Conservation (phyloP, 2,329 filamentous ascomycete genomes). For the Beauveria pseudobassiana region DNA sequence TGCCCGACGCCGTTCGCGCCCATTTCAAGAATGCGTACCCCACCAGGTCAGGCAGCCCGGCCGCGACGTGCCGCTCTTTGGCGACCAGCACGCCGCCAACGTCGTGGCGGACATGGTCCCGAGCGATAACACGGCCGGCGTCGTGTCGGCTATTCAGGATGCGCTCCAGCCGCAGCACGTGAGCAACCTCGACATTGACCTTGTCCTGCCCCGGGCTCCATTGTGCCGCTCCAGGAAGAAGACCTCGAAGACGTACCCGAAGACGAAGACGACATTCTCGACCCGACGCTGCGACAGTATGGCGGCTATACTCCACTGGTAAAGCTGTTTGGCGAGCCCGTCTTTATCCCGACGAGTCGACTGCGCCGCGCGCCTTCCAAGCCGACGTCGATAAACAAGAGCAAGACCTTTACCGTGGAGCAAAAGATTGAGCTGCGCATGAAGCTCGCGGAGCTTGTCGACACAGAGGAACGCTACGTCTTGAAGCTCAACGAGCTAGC, state of each 20-base stretch:
- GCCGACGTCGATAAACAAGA: constrained; percentile 71
- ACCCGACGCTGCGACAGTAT: constrained; percentile 62
- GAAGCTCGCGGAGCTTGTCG: constrained; percentile 83
- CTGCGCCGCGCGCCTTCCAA: constrained; percentile 81
- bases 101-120: constrained; percentile 77
- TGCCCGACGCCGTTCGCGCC: constrained; percentile 68
- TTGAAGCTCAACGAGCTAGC: constrained; percentile 79
- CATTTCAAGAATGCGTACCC: constrained; percentile 56
- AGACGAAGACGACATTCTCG: constrained; percentile 58
- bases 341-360: constrained; percentile 81
- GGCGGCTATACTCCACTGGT: constrained; percentile 71
- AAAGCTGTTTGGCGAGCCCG: constrained; percentile 70
- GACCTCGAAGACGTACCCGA: constrained; percentile 53
- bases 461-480: constrained; percentile 93
- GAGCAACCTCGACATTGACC: constrained; percentile 79
- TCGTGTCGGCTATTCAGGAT: constrained; percentile 64
- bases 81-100: constrained; percentile 87
- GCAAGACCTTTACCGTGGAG: constrained; percentile 67
- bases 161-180: constrained; percentile 76
- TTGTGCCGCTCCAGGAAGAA: constrained; percentile 55
- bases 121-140: constrained; percentile 67
- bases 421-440: constrained; percentile 80
- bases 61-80: constrained; percentile 65
- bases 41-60: constrained; percentile 43
- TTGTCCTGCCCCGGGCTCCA: constrained; percentile 76